A percentile compares a stretch with the other conserved stretches of the same genome.
Evolutionary conservation across 148 eudicot genomes (phyloP).

Genomic region (Gaultheria prostrata): DNA sequence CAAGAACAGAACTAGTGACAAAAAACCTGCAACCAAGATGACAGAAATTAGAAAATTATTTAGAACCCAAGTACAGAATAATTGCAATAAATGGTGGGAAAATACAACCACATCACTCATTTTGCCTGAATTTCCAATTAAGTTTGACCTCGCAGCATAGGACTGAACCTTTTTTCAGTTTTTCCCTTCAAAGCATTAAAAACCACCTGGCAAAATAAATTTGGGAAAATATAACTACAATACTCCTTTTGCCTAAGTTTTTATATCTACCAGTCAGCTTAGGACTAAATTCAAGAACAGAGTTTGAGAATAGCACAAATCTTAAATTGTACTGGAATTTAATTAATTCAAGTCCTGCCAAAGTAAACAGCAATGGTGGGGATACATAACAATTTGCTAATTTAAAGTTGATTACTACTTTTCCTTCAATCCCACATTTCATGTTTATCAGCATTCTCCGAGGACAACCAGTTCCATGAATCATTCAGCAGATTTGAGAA

Average conservation of each 20-base stretch:
- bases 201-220: not conserved
- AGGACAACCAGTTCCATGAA: not conserved
- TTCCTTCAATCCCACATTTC: not conserved
- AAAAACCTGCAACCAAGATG: constrained; percentile 60
- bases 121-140: not conserved
- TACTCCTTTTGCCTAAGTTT: not conserved
- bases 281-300: not conserved
- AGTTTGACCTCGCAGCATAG: not conserved
- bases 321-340: not conserved
- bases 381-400: not conserved
- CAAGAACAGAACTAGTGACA: constrained; percentile 92
- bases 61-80: not conserved
- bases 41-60: not conserved
- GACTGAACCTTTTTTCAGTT: not conserved
- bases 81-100: not conserved
- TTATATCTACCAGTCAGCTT: not conserved
- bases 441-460: not conserved
- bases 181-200: not conserved
- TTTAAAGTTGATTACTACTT: not conserved
- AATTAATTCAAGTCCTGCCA: not conserved
- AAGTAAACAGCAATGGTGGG: not conserved
- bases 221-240: not conserved
- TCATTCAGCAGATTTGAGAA: constrained; percentile 5
- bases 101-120: not conserved
- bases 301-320: not conserved